Evolutionary conservation across 495 filamentous ascomycete species (phyloP), one percentile per base, ranked within the genome.

Genomic region (Aspergillus panamensis): DNA sequence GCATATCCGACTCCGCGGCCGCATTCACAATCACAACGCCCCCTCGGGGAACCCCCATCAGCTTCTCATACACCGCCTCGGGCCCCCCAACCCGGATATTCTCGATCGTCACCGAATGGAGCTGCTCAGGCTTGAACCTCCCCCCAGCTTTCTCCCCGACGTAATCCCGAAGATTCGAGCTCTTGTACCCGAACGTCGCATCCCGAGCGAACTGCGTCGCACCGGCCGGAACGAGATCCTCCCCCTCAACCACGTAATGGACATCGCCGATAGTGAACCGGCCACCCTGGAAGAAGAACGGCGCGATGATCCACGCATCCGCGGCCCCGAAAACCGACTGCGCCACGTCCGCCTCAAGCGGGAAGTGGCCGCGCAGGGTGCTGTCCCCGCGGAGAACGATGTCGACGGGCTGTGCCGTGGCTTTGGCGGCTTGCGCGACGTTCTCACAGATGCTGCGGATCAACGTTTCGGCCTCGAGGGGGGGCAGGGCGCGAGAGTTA

Each of bases 241-340:
- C 74, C 0, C 70, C 73, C 55, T 83, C 80, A 1, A 68, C 68
- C 17, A 83, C 79, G 59, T 83, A 83, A 48, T 83, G 80, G 16
- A 83, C 73, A 61, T 82, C 77, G 33, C 79, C 51, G 31, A 82
- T 80, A 1, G 79, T 83, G 33, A 71, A 77, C 8, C 79, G 58
- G 0, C 80, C 78, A 12, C 80, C 80, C 59, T 82, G 79, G 53
- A 73, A 76, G 60, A 83, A 82, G 62, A 83, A 83, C 3, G 79
- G 80, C 0, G 78, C 77, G 0, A 83, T 67, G 8, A 82, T 67
- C 63, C 76, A 73, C 1, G 69, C 78, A 62, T 80, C 74, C 0
- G 67, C 61, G 8, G 69, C 51, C 7, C 78, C 78, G 10, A 81
- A 73, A 19, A 77, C 74, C 2, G 69, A 68, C 55, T 79, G 69